A percentile compares a stretch with the other conserved stretches of the same genome.
Conservation (phyloP, 352 stramenopile genomes). For the Globisporangium parvum region DNA sequence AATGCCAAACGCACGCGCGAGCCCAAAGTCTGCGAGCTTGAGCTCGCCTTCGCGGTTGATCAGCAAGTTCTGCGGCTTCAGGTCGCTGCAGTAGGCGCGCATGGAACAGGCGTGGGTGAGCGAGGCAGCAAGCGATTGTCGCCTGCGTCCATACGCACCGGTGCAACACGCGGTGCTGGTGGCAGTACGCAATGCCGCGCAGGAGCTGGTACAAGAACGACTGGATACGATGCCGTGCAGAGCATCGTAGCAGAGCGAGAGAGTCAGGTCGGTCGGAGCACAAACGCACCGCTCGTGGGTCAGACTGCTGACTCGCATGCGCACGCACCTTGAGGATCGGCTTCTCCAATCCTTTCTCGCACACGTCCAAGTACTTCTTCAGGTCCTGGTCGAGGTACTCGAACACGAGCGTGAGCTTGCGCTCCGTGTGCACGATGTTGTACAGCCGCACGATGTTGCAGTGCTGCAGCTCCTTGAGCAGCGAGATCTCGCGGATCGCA, state of each 20-base stretch:
- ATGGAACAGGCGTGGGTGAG: not conserved
- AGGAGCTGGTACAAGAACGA: slow-evolving; percentile 99
- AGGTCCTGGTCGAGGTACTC: slow-evolving; percentile 99
- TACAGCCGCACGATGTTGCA: slow-evolving; percentile 98
- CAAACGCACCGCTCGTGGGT: too few species aligned
- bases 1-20: slow-evolving; percentile 99
- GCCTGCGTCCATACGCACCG: too few species aligned
- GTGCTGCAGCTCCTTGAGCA: slow-evolving; percentile 97
- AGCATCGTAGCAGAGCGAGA: too few species aligned
- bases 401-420: slow-evolving; percentile 99
- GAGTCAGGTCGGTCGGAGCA: not conserved
- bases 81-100: slow-evolving; percentile 83
- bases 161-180: slow-evolving; percentile 94
- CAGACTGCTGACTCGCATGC: not conserved
- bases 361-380: slow-evolving; percentile 99
- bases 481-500: slow-evolving; percentile 98
- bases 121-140: not conserved
- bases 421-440: slow-evolving; percentile 99
- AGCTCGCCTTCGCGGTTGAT: slow-evolving; percentile 97
- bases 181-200: slow-evolving; percentile 98
- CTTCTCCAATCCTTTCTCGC: slow-evolving; percentile 94
- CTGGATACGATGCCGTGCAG: slow-evolving; percentile 10
- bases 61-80: slow-evolving; percentile 98
- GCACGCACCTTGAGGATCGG: slow-evolving; percentile 72
- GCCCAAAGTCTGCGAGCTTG: slow-evolving; percentile 99